Evolutionary conservation across 805 yeast genomes (phyloP), one percentile per base, ranked within the genome.

Genomic region (Wickerhamiella slavikovae): DNA sequence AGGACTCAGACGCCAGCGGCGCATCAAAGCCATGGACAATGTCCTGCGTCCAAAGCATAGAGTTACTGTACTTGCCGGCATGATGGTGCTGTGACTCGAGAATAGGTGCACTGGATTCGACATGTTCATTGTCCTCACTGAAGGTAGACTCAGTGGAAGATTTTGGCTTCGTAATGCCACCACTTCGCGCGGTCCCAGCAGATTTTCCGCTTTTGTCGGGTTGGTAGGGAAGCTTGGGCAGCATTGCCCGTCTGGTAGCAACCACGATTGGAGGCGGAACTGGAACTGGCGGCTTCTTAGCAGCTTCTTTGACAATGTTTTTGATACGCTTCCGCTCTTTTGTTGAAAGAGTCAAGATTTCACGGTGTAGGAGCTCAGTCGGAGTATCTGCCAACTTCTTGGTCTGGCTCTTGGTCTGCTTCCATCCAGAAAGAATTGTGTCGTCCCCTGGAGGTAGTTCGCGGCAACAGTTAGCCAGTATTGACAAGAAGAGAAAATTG

Each of bases 311-410:
- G 3, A 85, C 71, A 25, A 85, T 80, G 32, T 67, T 68, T 47
- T 82, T 79, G 35, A 85, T 69, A 45, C 96, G 60, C 38, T 79
- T 65, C 36, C 96, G 58, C 47, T 89, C 98, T 38, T 76, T 62
- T 2, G 75, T 66, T 0, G 95, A 79, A 39, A 85, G 58, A 2
- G 85, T 73, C 70, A 89, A 66, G 24, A 85, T 75, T 49, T 80
- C 85, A 45, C 70, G 75, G 44, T 83, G 80, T 45, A 89, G 61
- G 47, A 77, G 69, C 50, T 80, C 93, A 6, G 76, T 57, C 33
- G 67, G 68, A 30, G 62, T 48, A 40, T 62, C 43, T 44, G 63
- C 44, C 52, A 65, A 49, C 50, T 67, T 41, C 40, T 64, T 60
- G 44, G 62, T 69, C 36, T 58, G 61, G 15, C 36, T 25, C 5